Evolutionary conservation across 1,139 yeast genomes (phyloP).

Genomic region (Williopsis jadinii): DNA sequence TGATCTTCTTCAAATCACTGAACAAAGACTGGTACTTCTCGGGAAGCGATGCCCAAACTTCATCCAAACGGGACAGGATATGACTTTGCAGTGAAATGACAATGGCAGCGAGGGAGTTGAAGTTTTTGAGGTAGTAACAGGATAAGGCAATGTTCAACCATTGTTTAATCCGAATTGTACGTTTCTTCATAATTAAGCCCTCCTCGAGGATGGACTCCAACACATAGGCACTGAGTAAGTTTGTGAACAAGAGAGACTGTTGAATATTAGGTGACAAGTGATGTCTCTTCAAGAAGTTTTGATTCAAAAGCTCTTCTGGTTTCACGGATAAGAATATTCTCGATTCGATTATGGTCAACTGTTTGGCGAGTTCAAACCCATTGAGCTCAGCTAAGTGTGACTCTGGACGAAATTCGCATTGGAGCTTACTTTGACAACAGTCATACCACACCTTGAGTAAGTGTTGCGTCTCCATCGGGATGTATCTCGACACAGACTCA

Average conservation of each 20-base stretch:
- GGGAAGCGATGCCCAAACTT: conserved; percentile 60
- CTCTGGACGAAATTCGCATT: conserved; percentile 15
- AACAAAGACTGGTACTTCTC: conserved; percentile 61
- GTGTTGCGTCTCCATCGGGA: conserved; percentile 23
- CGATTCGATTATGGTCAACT: conserved; percentile 74
- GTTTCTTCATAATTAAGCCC: conserved; percentile 27
- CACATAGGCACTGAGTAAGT: conserved; percentile 75
- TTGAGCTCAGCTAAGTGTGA: conserved; percentile 61
- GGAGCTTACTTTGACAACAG: conserved; percentile 23
- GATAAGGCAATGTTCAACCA: conserved; percentile 86
- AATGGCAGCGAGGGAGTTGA: conserved; percentile 84
- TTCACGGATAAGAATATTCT: conserved; percentile 59
- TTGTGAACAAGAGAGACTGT: conserved; percentile 65
- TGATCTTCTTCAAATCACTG: conserved; percentile 59
- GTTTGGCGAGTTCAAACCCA: conserved; percentile 79
- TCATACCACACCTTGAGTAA: conserved; percentile 32
- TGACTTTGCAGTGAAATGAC: conserved; percentile 81
- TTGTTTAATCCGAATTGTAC: conserved; percentile 48
- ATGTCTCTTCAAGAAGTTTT: conserved; percentile 60
- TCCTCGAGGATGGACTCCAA: conserved; percentile 69
- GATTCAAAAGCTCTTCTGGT: conserved; percentile 69
- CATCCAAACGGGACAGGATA: conserved; percentile 59
- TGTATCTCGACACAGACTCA: conserved; percentile 13
- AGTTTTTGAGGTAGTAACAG: conserved; percentile 73
- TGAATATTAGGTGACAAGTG: conserved; percentile 70